Evolutionary conservation across 2,329 filamentous ascomycete genomes (phyloP).

Genomic region (Hortaea werneckii): DNA sequence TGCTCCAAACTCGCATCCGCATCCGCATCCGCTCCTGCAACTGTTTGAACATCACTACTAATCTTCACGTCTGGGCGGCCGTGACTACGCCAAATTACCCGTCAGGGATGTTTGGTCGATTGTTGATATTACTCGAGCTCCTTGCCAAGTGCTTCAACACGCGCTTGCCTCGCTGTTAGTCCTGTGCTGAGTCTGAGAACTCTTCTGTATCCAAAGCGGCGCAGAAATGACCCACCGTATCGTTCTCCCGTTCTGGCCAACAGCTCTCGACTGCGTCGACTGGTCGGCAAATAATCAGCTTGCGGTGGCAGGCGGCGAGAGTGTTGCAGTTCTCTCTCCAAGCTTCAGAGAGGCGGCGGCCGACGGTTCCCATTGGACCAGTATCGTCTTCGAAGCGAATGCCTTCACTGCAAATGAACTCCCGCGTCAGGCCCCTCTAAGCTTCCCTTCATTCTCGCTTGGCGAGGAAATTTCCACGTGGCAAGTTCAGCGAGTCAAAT

Average conservation of each 20-base stretch:
- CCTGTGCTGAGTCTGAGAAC: too few species aligned
- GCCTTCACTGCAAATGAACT: conserved; percentile 43
- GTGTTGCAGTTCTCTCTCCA: conserved; percentile 40
- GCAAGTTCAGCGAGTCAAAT: conserved; percentile 39
- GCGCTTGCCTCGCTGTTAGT: too few species aligned
- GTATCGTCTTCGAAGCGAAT: conserved; percentile 37
- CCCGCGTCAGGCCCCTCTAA: conserved; percentile 35
- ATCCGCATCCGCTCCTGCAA: too few species aligned
- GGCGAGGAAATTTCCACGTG: conserved; percentile 50
- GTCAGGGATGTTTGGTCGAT: too few species aligned
- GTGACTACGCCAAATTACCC: too few species aligned
- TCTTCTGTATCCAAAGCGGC: too few species aligned
- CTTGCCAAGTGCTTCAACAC: too few species aligned
- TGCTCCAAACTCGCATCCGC: too few species aligned
- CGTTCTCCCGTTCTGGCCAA: conserved; percentile 36
- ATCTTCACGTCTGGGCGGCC: too few species aligned
- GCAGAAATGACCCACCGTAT: conserved; percentile 12
- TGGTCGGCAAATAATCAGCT: conserved; percentile 52
- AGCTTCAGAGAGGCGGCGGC: conserved; percentile 18
- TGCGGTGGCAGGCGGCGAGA: conserved; percentile 46
- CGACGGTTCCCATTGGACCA: conserved; percentile 24
- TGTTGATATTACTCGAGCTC: too few species aligned
- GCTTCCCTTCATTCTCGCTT: conserved; percentile 41
- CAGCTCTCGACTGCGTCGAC: conserved; percentile 42
- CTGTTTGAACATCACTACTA: too few species aligned